phyloP scores from a whole-genome alignment of 116 monocot species.

The Dioscorea cayenensis region DNA sequence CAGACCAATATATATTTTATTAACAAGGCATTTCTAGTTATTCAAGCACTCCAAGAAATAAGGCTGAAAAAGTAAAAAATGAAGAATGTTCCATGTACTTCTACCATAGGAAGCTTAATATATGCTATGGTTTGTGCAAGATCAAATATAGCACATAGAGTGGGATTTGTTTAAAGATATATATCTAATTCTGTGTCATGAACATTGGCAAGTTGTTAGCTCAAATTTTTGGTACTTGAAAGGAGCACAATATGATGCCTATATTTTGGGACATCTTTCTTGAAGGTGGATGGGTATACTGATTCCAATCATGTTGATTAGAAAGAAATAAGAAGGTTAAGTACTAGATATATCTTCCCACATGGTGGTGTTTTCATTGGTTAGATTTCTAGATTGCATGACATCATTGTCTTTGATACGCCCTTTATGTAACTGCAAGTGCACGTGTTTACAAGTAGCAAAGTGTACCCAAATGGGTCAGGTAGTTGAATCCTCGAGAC shows the following conservation, averaged over 20 bases:
- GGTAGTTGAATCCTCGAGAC: too few relatives aligned
- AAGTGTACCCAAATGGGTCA: too few relatives aligned
- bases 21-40: not conserved
- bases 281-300: not conserved
- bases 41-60: not conserved
- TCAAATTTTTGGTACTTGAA: not conserved
- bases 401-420: too few relatives aligned
- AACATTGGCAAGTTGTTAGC: not conserved
- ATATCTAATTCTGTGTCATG: not conserved
- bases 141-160: not conserved
- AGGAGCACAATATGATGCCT: not conserved
- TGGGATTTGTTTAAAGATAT: not conserved
- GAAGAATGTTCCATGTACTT: not conserved
- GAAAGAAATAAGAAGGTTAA: not conserved
- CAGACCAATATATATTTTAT: not conserved
- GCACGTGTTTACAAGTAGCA: too few relatives aligned
- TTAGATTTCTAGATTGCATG: not conserved
- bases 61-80: not conserved
- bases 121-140: not conserved
- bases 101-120: not conserved
- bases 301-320: not conserved
- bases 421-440: too few relatives aligned
- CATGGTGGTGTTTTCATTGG: not conserved
- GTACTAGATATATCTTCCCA: not conserved
- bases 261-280: not conserved